Percentiles rank a stretch among this genome's conserved stretches.
phyloP scores from a whole-genome alignment of 177 flowering plant species.

The Tripterygium wilfordii region DNA sequence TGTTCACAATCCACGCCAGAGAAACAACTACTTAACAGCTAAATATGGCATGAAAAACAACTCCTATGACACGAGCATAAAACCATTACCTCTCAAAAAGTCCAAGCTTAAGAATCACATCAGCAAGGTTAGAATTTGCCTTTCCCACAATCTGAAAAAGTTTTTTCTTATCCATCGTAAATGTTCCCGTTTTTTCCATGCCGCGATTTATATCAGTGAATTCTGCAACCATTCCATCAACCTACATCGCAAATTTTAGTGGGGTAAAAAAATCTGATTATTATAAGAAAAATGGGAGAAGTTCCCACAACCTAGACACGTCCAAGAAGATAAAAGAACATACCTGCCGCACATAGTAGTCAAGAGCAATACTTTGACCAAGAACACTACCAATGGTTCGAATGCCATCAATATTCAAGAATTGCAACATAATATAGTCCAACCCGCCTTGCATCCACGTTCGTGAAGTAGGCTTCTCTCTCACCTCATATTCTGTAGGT shows the following conservation, averaged over 20 bases:
- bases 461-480: slow-evolving; percentile 63
- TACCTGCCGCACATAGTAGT: slow-evolving; percentile 96
- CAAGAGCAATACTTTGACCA: slow-evolving; percentile 92
- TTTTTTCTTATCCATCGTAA: slow-evolving; percentile 88
- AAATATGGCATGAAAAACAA: no score
- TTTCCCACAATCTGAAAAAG: slow-evolving; percentile 92
- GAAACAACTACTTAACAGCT: no score
- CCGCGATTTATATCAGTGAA: slow-evolving; percentile 94
- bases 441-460: slow-evolving; percentile 96
- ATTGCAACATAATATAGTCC: slow-evolving; percentile 83
- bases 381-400: slow-evolving; percentile 88
- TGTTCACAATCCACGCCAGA: no score
- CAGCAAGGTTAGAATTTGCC: slow-evolving; percentile 94
- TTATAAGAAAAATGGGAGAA: no score
- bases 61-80: slow-evolving; percentile 4
- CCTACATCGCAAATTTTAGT: no score
- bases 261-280: no score
- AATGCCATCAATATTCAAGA: slow-evolving; percentile 81
- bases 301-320: background rate
- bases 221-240: slow-evolving; percentile 98
- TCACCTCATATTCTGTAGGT: slow-evolving; percentile 81
- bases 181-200: slow-evolving; percentile 95
- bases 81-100: slow-evolving; percentile 82
- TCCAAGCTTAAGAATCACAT: slow-evolving; percentile 94
- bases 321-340: background rate